Base-by-base conservation (phyloP, 108 stramenopile genomes). In the Cyclostephanos tholiformis region DNA sequence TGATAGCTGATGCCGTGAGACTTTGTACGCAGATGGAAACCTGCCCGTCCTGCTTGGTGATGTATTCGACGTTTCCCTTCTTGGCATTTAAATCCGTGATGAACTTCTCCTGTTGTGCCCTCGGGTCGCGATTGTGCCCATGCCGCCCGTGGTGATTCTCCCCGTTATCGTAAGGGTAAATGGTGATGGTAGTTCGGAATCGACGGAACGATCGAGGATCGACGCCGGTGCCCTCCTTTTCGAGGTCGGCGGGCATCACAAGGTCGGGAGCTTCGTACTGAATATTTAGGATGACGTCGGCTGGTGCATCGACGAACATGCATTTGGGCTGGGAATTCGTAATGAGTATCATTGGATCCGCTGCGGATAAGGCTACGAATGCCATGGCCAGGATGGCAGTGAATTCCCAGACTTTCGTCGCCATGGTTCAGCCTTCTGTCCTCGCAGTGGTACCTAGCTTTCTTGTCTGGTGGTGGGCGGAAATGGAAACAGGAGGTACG, bases 261-360 rank as follows among this genome's bases (percentile, higher is more conserved):
- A 71, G 69, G 35, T 80, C 71, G 46, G 89, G 87, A 41, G 89
- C 89, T 53, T 87, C 84, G 57, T 86, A 90, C 39, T 79, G 38
- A 25, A 90, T 71, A 30, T 63, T 77, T 17, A 90, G 56, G 27
- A 75, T 20, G 39, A 86, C 74, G 39, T 88, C 86, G 62, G 77
- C 69, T 26, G 87, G 84, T 16, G 82, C 84, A 67, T 87, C 83
- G 8, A 83, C 76, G 27, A 70, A 61, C 55, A 86, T 49, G 60
- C 89, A 90, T 63, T 87, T 80, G 61, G 87, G 56, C 46, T 77
- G 80, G 17, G 69, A 66, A 22, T 70, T 83, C 41, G 43, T 84
- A 22, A 87, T 65, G 5, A 85, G 46, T 29, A 85, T 57, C 72
- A 77, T 78, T 53, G 84, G 84, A 39, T 75, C 79, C 30, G 74